phyloP scores from a whole-genome alignment of 768 basidiomycete genomes.

The Lactifluus pinguis region DNA sequence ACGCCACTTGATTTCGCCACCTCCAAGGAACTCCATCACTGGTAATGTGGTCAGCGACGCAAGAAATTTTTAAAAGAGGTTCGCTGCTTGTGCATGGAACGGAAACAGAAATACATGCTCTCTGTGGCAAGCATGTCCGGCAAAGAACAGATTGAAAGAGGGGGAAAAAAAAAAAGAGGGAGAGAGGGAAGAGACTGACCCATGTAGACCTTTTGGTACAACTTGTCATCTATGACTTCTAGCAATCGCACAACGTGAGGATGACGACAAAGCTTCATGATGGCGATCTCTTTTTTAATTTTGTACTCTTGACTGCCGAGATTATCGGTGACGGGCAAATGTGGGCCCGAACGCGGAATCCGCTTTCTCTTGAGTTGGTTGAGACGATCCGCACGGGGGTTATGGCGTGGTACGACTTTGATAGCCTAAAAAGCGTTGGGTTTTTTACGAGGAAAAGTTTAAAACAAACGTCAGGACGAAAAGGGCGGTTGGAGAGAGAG shows the following conservation, averaged over 20 bases:
- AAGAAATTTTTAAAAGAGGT: not conserved
- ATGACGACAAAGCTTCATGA: conserved; percentile 95
- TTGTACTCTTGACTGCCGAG: conserved; percentile 69
- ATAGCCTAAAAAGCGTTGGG: conserved; percentile 45
- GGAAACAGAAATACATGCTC: not conserved
- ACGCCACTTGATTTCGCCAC: conserved; percentile 92
- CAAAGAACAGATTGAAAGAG: not conserved
- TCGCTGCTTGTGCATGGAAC: not conserved
- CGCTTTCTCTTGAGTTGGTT: conserved; percentile 35
- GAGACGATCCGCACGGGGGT: conserved; percentile 60
- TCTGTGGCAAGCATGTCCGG: not conserved
- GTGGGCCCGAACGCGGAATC: conserved; percentile 35
- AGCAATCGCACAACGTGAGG: conserved; percentile 82
- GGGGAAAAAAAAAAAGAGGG: not conserved
- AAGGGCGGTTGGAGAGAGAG: not conserved
- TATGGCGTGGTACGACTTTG: conserved; percentile 67
- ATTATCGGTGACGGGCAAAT: conserved; percentile 54
- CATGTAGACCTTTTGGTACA: conserved; percentile 86
- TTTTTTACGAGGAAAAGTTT: not conserved
- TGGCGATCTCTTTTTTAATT: conserved; percentile 90
- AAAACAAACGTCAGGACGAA: not conserved
- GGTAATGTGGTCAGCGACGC: conserved; percentile 10
- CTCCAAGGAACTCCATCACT: conserved; percentile 96
- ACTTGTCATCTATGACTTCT: conserved; percentile 92
- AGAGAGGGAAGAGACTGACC: conserved; percentile 44